These are phyloP conservation scores for Yamadazyma olivae DNA, from an alignment of 805 yeast species.

Conservation along the genomic window DNA sequence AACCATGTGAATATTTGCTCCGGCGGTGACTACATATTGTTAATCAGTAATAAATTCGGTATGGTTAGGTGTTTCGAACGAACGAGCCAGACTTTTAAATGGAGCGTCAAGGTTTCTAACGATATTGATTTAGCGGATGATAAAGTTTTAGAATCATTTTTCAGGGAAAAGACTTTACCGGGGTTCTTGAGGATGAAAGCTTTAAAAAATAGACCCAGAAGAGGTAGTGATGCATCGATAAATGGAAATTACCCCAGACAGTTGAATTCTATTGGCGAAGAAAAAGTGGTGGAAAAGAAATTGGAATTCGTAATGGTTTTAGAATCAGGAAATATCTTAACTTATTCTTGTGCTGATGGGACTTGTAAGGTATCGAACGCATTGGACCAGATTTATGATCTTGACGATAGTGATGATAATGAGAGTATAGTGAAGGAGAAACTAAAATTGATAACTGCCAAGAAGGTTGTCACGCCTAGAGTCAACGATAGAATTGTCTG, in stretches of 20 bases:
- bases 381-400: slow-evolving; percentile 14
- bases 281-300: slow-evolving; percentile 6
- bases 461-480: slow-evolving; percentile 63
- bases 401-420: background rate
- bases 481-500: slow-evolving; percentile 70
- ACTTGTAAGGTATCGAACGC: slow-evolving; percentile 24
- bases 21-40: slow-evolving; percentile 56
- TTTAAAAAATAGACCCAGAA: slow-evolving; percentile 20
- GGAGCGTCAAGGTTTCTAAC: slow-evolving; percentile 41
- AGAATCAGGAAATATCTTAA: slow-evolving; percentile 47
- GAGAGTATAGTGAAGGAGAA: slow-evolving; percentile 1
- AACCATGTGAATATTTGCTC: slow-evolving; percentile 54
- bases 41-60: slow-evolving; percentile 50
- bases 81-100: slow-evolving; percentile 49
- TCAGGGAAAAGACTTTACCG: slow-evolving; percentile 53
- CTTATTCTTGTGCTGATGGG: slow-evolving; percentile 51
- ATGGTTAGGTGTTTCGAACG: slow-evolving; percentile 62
- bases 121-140: slow-evolving; percentile 18
- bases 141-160: slow-evolving; percentile 55
- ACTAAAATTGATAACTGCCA: slow-evolving; percentile 44
- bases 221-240: slow-evolving; percentile 28
- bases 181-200: slow-evolving; percentile 36
- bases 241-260: slow-evolving; percentile 33
- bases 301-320: slow-evolving; percentile 54
- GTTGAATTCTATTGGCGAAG: slow-evolving; percentile 5